A percentile compares a stretch with the other conserved stretches of the same genome.
phyloP scores from a whole-genome alignment of 225 moss, liverwort and hornwort genomes.

The Physcomitrellopsis africana region DNA sequence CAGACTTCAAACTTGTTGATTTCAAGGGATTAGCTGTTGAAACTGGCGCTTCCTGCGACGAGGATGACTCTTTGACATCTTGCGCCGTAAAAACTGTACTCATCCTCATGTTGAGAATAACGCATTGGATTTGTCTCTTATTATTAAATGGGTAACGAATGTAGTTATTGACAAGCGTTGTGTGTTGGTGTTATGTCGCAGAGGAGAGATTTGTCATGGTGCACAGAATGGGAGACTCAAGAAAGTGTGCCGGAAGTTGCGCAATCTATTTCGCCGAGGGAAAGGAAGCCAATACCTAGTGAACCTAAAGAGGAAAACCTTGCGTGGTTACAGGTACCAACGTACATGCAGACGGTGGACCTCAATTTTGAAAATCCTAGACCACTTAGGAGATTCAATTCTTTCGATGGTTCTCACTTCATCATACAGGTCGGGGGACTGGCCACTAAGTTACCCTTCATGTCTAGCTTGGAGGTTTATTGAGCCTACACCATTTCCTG shows the following conservation, averaged over 20 bases:
- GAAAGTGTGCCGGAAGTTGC: slow-evolving; percentile 17
- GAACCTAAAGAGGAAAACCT: slow-evolving; percentile 28
- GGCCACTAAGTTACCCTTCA: slow-evolving; percentile 49
- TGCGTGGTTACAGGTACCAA: slow-evolving; percentile 61
- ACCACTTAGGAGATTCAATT: slow-evolving; percentile 35
- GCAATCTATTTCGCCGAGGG: slow-evolving; percentile 31
- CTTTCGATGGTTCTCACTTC: slow-evolving; percentile 45
- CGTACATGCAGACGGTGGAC: slow-evolving; percentile 47
- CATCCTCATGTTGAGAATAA: neutral
- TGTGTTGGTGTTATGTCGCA: slow-evolving; percentile 25
- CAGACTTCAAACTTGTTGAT: slow-evolving; percentile 3
- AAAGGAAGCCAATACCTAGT: slow-evolving; percentile 37
- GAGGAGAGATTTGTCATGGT: slow-evolving; percentile 52
- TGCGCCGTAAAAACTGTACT: slow-evolving; percentile 31
- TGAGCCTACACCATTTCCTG: slow-evolving; percentile 30
- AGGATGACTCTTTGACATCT: slow-evolving; percentile 26
- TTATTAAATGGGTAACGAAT: neutral
- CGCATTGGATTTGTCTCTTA: neutral
- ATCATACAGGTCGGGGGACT: slow-evolving; percentile 42
- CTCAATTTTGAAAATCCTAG: slow-evolving; percentile 40
- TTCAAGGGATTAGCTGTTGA: slow-evolving; percentile 34
- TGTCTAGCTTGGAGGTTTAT: slow-evolving; percentile 63
- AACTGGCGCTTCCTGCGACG: neutral
- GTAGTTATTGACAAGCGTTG: neutral
- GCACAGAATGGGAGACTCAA: slow-evolving; percentile 60